Evolutionary conservation across 192 early-diverging fungal species (phyloP).

Genomic region (Lunasporangiospora selenospora): DNA sequence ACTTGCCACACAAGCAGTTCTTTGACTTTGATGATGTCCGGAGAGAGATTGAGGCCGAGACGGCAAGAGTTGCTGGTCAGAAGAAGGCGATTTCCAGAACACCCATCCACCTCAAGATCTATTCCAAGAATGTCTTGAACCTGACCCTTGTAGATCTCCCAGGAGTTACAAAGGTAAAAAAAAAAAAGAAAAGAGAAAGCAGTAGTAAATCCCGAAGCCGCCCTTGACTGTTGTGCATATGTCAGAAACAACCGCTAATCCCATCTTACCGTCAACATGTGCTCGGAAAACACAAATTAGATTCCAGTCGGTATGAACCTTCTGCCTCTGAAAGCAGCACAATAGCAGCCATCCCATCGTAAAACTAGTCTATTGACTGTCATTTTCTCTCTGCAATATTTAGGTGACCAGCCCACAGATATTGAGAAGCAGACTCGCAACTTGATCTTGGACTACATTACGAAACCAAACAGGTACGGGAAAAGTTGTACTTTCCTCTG

Average conservation of each 20-base stretch:
- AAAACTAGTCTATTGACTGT: slow-evolving; percentile 3
- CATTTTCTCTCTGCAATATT: slow-evolving; percentile 18
- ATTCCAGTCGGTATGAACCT: slow-evolving; percentile 52
- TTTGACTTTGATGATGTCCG: slow-evolving; percentile 80
- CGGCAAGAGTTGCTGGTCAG: slow-evolving; percentile 75
- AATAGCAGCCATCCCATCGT: too few species aligned
- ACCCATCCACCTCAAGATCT: slow-evolving; percentile 81
- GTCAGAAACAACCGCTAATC: background rate
- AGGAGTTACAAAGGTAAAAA: slow-evolving; percentile 81
- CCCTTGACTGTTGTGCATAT: background rate
- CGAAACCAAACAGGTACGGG: slow-evolving; percentile 75
- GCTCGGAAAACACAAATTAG: slow-evolving; percentile 20
- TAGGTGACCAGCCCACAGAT: slow-evolving; percentile 84
- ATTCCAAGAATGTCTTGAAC: slow-evolving; percentile 77
- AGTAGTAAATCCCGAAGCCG: background rate
- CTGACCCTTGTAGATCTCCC: slow-evolving; percentile 86
- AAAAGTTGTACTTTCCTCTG: too few species aligned
- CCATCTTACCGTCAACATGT: background rate
- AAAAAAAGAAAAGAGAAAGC: too few species aligned
- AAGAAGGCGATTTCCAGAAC: slow-evolving; percentile 82
- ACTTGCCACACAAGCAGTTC: slow-evolving; percentile 77
- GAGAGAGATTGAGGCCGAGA: slow-evolving; percentile 82
- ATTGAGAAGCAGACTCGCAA: slow-evolving; percentile 83
- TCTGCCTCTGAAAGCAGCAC: too few species aligned
- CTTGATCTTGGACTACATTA: slow-evolving; percentile 79